Percentiles rank a stretch among this genome's conserved stretches.
Conservation (phyloP, 2,329 filamentous ascomycete species). For the Calonectria pauciramosa region DNA sequence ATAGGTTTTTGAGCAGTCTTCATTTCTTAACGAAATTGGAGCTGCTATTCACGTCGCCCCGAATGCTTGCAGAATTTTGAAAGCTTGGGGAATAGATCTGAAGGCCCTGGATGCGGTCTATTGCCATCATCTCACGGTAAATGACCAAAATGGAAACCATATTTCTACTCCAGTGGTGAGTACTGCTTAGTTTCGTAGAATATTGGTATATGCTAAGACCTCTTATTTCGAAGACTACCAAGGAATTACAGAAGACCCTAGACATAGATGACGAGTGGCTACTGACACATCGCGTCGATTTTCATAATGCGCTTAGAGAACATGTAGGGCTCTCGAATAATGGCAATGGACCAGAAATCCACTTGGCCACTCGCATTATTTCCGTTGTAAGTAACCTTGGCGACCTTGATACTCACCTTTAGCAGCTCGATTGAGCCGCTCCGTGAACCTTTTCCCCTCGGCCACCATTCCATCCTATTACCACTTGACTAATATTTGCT, state of each 20-base stretch:
- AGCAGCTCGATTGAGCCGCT: no score
- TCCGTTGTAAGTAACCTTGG: neutral
- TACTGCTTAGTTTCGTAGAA: neutral
- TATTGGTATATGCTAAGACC: no score
- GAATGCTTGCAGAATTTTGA: neutral
- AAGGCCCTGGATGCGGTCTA: neutral
- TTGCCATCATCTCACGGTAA: neutral
- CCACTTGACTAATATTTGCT: neutral
- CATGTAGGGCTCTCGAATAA: neutral
- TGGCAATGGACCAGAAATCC: neutral
- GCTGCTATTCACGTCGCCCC: neutral
- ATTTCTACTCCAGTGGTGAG: neutral
- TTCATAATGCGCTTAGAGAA: neutral
- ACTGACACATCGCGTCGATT: neutral
- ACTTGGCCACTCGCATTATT: neutral
- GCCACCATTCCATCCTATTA: no score
- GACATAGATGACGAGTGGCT: neutral
- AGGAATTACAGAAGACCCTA: neutral
- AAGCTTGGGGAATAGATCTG: neutral
- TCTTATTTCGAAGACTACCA: neutral
- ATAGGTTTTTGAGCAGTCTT: neutral
- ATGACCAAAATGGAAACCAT: neutral
- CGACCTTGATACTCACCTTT: neutral
- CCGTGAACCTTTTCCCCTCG: no score
- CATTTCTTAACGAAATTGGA: neutral